These are phyloP conservation scores for Herpetomonas tarakana DNA, from an alignment of 208 protist genomes.

Conservation along the genomic window DNA sequence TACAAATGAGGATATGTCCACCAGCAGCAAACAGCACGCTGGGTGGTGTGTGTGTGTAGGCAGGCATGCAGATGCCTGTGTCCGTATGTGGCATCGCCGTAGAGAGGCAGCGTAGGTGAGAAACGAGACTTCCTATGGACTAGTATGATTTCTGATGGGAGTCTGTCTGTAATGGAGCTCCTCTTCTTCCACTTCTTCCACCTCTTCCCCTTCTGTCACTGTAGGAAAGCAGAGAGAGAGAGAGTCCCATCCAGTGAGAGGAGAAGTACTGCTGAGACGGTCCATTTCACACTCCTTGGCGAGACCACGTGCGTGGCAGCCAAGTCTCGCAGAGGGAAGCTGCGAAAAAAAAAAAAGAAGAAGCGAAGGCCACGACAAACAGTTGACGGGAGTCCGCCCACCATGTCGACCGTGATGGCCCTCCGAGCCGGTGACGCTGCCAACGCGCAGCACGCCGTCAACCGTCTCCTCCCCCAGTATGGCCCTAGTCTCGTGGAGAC, in stretches of 20 bases:
- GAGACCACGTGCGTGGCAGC: neutral
- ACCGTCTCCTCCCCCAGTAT: conserved; percentile 6
- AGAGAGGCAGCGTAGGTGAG: neutral
- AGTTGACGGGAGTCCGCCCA: neutral
- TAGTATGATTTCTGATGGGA: neutral
- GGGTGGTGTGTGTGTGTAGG: too few relatives aligned
- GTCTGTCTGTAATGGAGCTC: neutral
- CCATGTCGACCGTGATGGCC: too few relatives aligned
- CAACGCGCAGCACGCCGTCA: too few relatives aligned
- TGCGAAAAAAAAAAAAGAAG: neutral
- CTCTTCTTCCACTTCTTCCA: neutral
- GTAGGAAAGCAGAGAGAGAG: too few relatives aligned
- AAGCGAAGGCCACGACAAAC: neutral
- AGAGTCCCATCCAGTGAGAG: neutral
- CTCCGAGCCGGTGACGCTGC: too few relatives aligned
- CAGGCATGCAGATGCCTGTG: neutral
- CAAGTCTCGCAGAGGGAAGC: neutral
- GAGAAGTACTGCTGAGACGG: neutral
- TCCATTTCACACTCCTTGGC: neutral
- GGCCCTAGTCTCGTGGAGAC: conserved; percentile 18
- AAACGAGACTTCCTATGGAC: neutral
- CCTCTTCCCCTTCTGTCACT: neutral
- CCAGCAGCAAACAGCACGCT: too few relatives aligned
- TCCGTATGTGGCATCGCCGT: neutral
- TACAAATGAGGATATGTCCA: neutral